Evolutionary conservation across 306 rosid species (phyloP), one percentile per base, ranked within the genome.

Genomic region (Crataegus laevigata): DNA sequence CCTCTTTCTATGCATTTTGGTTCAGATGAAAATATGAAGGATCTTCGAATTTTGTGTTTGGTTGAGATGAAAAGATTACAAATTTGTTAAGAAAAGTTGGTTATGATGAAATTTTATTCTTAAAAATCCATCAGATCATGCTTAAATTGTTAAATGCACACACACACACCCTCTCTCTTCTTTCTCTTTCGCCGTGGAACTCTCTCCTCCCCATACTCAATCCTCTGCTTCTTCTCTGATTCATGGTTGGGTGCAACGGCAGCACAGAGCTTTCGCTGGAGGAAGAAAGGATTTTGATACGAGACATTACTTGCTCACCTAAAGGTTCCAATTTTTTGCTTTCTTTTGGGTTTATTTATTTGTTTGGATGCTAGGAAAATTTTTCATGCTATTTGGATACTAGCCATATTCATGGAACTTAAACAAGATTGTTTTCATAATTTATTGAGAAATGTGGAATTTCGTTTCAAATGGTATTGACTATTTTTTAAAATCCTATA

Each of bases 221-320:
- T 8, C 38, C 8, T 34, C 38, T 34, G 8, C 8, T 34, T 34
- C 38, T 34, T 34, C 2, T 34, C 38, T 34, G 38, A 34, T 34
- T 34, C 38, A 6, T 32, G 36, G 8, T 34, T 34, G 38, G 38
- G 38, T 34, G 79, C 69, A 85, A 83, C 45, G 82, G 83, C 72
- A 83, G 75, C 38, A 58, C 77, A 62, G 93, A 90, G 84, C 85
- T 90, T 64, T 83, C 83, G 29, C 91, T 96, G 2, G 98, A 94
- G 68, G 96, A 91, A 80, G 98, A 94, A 86, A 90, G 97, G 84
- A 86, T 91, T 69, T 82, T 84, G 89, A 94, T 94, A 66, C 84
- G 89, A 75, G 98, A 91, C 89, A 91, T 94, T 87, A 82, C 83
- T 78, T 91, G 55, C 86, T 91, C 75, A 90, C 93, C 69, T 96